Conservation (phyloP, 2,329 filamentous ascomycete species). For the Ceratocystis harringtonii region DNA sequence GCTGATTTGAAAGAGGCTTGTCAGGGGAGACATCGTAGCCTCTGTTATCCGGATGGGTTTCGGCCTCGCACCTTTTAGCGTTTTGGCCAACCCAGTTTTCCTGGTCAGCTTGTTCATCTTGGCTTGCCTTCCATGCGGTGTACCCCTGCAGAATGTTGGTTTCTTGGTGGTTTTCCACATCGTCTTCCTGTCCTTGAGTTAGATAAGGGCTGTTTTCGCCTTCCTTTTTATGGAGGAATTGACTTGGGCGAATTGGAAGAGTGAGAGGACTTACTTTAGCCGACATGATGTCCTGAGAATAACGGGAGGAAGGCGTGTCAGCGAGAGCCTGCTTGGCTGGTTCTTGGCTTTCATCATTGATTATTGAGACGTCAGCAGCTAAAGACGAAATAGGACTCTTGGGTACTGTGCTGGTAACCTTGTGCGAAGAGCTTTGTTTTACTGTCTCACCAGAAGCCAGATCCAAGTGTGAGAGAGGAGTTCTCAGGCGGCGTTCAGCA, state of each 20-base stretch:
- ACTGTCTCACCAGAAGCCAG: background rate
- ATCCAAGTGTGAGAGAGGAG: slow-evolving; percentile 2
- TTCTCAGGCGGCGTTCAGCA: slow-evolving; percentile 4
- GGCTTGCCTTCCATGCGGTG: slow-evolving; percentile 7
- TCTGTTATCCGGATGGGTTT: background rate
- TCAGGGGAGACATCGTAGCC: background rate
- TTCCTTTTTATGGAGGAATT: background rate
- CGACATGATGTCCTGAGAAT: slow-evolving; percentile 23
- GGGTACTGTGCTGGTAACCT: background rate
- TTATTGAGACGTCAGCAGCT: background rate
- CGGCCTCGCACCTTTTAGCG: background rate
- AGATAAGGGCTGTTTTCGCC: background rate
- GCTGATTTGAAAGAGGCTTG: background rate
- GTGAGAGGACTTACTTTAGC: slow-evolving; percentile 21
- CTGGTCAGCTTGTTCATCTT: background rate
- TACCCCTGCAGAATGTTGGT: slow-evolving; percentile 11
- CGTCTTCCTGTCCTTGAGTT: background rate
- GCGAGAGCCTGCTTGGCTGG: background rate
- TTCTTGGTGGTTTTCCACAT: background rate
- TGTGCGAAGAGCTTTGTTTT: background rate
- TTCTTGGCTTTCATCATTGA: background rate
- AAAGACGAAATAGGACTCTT: slow-evolving; percentile 3
- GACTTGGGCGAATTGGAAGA: background rate
- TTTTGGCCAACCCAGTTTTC: background rate
- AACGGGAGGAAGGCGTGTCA: slow-evolving; percentile 21